phyloP scores from a whole-genome alignment of 495 filamentous ascomycete species.

The Glarea lozoyensis region DNA sequence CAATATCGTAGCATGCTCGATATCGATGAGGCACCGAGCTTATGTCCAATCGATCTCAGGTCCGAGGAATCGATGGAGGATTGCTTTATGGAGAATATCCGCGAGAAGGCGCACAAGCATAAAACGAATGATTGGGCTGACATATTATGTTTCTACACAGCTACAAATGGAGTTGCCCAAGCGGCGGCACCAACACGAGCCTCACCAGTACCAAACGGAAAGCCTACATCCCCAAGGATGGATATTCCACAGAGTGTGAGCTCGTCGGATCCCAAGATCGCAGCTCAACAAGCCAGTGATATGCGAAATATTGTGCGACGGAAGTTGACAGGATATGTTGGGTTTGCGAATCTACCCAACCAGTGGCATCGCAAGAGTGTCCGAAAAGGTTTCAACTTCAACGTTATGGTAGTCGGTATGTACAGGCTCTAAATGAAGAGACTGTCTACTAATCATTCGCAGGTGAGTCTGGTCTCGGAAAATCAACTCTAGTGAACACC shows the following conservation, averaged over 20 bases:
- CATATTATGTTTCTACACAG: constrained; percentile 22
- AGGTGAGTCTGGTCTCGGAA: constrained; percentile 99
- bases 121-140: constrained; percentile 19
- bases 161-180: constrained; percentile 23
- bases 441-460: constrained; percentile 10
- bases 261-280: constrained; percentile 71
- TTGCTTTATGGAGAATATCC: constrained; percentile 10
- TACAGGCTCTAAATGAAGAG: constrained; percentile 13
- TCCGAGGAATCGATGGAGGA: constrained; percentile 14
- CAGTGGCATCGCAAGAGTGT: constrained; percentile 99
- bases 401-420: constrained; percentile 98
- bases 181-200: constrained; percentile 18
- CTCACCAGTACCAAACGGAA: constrained; percentile 21
- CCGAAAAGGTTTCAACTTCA: constrained; percentile 99
- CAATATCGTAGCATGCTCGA: constrained; percentile 41
- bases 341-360: constrained; percentile 97
- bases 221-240: constrained; percentile 10
- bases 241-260: constrained; percentile 26
- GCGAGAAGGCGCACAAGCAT: constrained; percentile 11
- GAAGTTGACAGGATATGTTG: constrained; percentile 97
- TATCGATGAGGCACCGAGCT: constrained; percentile 35
- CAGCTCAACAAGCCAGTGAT: constrained; percentile 68
- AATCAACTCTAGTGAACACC: constrained; percentile 98
- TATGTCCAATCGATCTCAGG: constrained; percentile 26
- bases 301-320: constrained; percentile 96